phyloP scores from a whole-genome alignment of 257 asterid species.

The Gentiana macrophylla region DNA sequence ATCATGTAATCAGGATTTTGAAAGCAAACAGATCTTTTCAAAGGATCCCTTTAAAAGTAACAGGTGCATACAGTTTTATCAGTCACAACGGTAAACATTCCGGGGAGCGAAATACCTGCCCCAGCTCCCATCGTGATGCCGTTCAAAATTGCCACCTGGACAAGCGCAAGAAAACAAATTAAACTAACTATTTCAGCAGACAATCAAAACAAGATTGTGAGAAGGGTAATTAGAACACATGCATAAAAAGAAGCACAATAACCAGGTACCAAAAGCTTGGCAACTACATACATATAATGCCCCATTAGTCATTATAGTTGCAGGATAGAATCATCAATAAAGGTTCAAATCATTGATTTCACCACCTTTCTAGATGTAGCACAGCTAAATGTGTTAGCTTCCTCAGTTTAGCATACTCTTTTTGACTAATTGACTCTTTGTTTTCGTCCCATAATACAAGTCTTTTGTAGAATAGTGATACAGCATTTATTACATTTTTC shows the following conservation, averaged over 20 bases:
- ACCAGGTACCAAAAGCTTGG: neutral
- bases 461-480: too few relatives aligned
- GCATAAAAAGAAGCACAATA: neutral
- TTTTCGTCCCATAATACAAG: too few relatives aligned
- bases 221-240: constrained; percentile 4
- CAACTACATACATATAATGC: too few relatives aligned
- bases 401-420: too few relatives aligned
- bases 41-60: constrained; percentile 14
- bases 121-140: constrained; percentile 93
- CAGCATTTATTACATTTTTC: too few relatives aligned
- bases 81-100: constrained; percentile 94
- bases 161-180: constrained; percentile 5
- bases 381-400: too few relatives aligned
- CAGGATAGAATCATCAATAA: too few relatives aligned
- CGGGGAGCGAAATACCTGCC: constrained; percentile 93
- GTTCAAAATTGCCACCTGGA: constrained; percentile 90
- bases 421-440: too few relatives aligned
- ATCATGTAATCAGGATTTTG: too few relatives aligned
- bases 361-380: too few relatives aligned
- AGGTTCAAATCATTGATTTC: too few relatives aligned
- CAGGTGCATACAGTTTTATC: constrained; percentile 83
- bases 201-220: constrained; percentile 5
- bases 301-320: too few relatives aligned
- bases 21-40: neutral
- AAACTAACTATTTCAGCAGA: neutral